Percentiles rank a stretch among this genome's conserved stretches.
Evolutionary conservation across 768 basidiomycete genomes (phyloP).

Genomic region (Tulasnella calospora): DNA sequence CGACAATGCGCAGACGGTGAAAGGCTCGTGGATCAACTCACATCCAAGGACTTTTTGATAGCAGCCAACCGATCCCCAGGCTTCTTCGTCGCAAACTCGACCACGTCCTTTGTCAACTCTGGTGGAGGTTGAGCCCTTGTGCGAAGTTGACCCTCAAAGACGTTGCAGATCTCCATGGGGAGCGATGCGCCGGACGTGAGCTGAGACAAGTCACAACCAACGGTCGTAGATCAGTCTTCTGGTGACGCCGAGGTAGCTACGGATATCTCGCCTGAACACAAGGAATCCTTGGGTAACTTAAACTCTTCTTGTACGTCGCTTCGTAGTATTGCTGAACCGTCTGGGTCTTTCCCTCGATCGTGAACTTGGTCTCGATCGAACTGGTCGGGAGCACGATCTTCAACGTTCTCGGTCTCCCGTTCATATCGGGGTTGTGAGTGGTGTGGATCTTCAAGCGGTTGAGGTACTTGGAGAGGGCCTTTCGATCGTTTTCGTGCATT

Average conservation of each 20-base stretch:
- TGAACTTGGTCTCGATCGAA: conserved; percentile 55
- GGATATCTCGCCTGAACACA: conserved; percentile 57
- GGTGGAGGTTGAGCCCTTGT: conserved; percentile 56
- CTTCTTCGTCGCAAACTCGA: conserved; percentile 62
- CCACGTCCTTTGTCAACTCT: conserved; percentile 58
- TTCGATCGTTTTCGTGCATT: conserved; percentile 4
- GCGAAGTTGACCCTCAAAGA: conserved; percentile 61
- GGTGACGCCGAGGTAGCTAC: not conserved
- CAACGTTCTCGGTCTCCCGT: conserved; percentile 48
- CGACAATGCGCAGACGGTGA: not conserved
- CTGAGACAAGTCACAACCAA: not conserved
- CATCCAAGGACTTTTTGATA: conserved; percentile 38
- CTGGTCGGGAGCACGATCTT: conserved; percentile 53
- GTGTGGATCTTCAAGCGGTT: conserved; percentile 7
- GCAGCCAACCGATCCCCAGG: conserved; percentile 54
- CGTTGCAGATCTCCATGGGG: conserved; percentile 62
- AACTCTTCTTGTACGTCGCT: conserved; percentile 33
- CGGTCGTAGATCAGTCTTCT: not conserved
- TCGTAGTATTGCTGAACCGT: conserved; percentile 26
- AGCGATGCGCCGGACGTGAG: conserved; percentile 44
- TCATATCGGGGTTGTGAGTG: not conserved
- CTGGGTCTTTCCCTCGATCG: conserved; percentile 47
- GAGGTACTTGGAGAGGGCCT: conserved; percentile 12
- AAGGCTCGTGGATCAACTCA: not conserved
- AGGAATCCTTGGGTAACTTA: conserved; percentile 57